Evolutionary conservation across 257 asterid genomes (phyloP), one percentile per base, ranked within the genome.

Genomic region (Primulina huaijiensis): DNA sequence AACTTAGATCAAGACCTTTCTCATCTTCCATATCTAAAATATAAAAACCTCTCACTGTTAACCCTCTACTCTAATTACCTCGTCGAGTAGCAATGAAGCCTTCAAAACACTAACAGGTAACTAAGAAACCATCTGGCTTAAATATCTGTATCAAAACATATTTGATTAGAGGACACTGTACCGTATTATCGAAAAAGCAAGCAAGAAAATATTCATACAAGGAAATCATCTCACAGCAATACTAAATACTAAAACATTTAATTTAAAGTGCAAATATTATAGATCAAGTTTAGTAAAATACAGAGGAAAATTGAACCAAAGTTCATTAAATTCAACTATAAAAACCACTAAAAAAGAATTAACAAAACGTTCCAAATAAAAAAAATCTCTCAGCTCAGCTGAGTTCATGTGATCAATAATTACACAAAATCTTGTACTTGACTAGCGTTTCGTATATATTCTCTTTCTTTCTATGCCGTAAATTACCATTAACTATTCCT

Each of bases 1-100:
- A 78, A 75, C 96, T 86, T 75, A 94, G 82, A 55, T 94, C 96
- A 64, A 94, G 97, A 70, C 83, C 82, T 67, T 91, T 86, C 66
- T 83, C 97, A 23, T 94, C 95, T 74, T 84, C 97, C 96, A 89
- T 94, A 17, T 46, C 69, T 60, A 21, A 70, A 60, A 65, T 35
- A 33, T 33, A 37, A 61, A 70, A 10, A 66, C 20, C 29, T 65
- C 78, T 61, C 63, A 60, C 40, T 53, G 27, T 61, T 38, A 17
- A 29, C n/a, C 21, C 61, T 56, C 37, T 70, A 76, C 61, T 56
- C 37, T 72, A 76, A 60, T 17, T 19, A 65, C 56, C 70, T 69
- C 55, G 34, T 67, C 62, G 21, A 65, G 59, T 63, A 70, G 31
- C 21, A 14, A 25, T 40, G 67, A n/a, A 37, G 60, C 71, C 80